Percentiles rank a stretch among this genome's conserved stretches.
phyloP scores from a whole-genome alignment of 768 basidiomycete species.

The Mycena rosella region DNA sequence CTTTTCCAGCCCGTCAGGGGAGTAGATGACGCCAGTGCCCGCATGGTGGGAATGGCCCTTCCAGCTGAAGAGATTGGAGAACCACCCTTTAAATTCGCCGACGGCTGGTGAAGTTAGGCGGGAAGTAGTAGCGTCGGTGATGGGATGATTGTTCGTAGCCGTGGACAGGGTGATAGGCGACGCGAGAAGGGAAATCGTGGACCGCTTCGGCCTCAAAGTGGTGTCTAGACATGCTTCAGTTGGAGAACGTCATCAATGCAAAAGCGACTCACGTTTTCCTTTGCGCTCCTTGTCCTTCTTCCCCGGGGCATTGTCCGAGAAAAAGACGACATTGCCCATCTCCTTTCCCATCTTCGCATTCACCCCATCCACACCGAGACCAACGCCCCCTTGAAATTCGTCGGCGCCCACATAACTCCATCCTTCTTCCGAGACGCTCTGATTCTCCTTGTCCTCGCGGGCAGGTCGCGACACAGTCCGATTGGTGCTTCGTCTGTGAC shows the following conservation, averaged over 20 bases:
- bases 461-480: conserved; percentile 34
- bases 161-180: conserved; percentile 64
- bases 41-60: conserved; percentile 59
- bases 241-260: not conserved
- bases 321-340: conserved; percentile 62
- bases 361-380: conserved; percentile 51
- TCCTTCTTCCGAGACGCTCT: conserved; percentile 49
- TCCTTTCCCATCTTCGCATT: conserved; percentile 55
- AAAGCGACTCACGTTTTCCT: conserved; percentile 63
- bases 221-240: conserved; percentile 24
- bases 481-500: conserved; percentile 26
- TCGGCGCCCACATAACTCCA: conserved; percentile 55
- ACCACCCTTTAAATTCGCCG: conserved; percentile 92
- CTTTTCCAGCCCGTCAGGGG: conserved; percentile 63
- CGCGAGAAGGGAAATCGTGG: conserved; percentile 57
- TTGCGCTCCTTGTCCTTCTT: conserved; percentile 68
- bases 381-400: conserved; percentile 46
- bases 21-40: conserved; percentile 61
- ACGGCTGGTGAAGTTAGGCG: conserved; percentile 76
- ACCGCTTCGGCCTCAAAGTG: conserved; percentile 60
- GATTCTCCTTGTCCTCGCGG: conserved; percentile 60
- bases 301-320: conserved; percentile 41
- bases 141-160: conserved; percentile 50
- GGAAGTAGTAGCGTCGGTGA: conserved; percentile 43
- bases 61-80: conserved; percentile 96